Base-by-base conservation (phyloP, 306 rosid genomes). In the Heteromeles arbutifolia region DNA sequence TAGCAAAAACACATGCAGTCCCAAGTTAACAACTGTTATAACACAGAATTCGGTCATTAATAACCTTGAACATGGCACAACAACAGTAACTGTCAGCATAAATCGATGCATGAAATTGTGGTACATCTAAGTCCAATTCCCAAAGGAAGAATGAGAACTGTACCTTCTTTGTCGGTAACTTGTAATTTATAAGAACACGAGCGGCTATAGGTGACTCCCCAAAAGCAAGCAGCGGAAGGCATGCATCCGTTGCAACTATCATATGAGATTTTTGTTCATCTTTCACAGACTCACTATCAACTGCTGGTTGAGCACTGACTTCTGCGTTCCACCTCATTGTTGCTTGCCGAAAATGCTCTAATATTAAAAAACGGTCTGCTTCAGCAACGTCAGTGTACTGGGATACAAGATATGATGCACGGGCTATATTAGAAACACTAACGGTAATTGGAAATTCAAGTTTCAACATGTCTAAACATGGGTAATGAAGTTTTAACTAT, bases 321-420 rank as follows among this genome's bases (percentile, higher is more conserved):
- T 80, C 78, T 68, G 85, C 87, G 83, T 65, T 84, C 96, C 97
- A 95, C 50, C 74, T 81, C 12, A 77, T 25, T 2, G 89, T 57
- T 54, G 91, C 87, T 82, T 86, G 88, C 67, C 79, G 79, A 79
- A 90, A 92, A 43, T 75, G 86, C 77, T 95, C 99, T 25, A 92
- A 62, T 37, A 84, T 64, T 32, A 19, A 69, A 77, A 85, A 83
- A 44, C 97, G 96, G 78, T 92, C 96, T 67, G 87, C 83, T 82
- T 88, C 99, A 32, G 85, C 92, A n/a, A 92, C 93, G 88, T 95
- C 99, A 82, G 91, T 88, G 86, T 95, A 88, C 97, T 95, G 91
- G 62, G 57, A 84, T 31, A 37, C 18, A 28, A 53, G 48, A 80
- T 74, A 79, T 54, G 66, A 79, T 25, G 52, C 5, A 68, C 71